These are phyloP conservation scores for Xylaria polymorpha DNA, from an alignment of 2,329 filamentous ascomycete genomes.

Conservation along the genomic window DNA sequence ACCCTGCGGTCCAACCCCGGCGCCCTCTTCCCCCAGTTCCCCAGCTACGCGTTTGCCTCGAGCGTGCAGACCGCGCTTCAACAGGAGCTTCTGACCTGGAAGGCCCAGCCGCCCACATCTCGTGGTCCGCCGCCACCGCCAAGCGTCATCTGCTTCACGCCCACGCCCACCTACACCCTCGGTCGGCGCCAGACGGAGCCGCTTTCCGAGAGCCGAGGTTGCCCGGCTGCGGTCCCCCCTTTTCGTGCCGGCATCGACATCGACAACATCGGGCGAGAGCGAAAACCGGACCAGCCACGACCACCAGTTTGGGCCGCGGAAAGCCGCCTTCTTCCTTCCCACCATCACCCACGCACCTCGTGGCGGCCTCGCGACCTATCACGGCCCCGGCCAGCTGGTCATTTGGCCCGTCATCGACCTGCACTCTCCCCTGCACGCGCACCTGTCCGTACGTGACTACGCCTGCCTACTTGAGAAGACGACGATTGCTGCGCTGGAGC, in stretches of 20 bases:
- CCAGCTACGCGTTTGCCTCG: slow-evolving; percentile 54
- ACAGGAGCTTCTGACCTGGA: slow-evolving; percentile 68
- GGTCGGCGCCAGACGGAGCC: slow-evolving; percentile 78
- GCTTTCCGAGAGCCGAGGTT: slow-evolving; percentile 59
- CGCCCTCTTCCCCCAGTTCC: slow-evolving; percentile 42
- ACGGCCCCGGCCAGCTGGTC: slow-evolving; percentile 91
- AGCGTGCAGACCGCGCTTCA: slow-evolving; percentile 55
- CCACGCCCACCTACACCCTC: slow-evolving; percentile 86
- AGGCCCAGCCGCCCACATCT: slow-evolving; percentile 50
- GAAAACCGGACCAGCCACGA: slow-evolving; percentile 29
- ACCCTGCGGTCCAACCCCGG: slow-evolving; percentile 42
- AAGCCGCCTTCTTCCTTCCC: slow-evolving; percentile 52
- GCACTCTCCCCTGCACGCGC: slow-evolving; percentile 64
- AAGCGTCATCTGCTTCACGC: slow-evolving; percentile 83
- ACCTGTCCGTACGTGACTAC: slow-evolving; percentile 78
- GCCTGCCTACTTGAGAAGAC: slow-evolving; percentile 81
- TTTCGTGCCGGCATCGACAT: slow-evolving; percentile 44
- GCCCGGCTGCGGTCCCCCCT: slow-evolving; percentile 58
- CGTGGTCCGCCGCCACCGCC: slow-evolving; percentile 65
- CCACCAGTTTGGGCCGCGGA: slow-evolving; percentile 18
- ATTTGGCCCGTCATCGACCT: slow-evolving; percentile 94
- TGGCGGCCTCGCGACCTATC: slow-evolving; percentile 93
- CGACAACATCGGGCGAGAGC: slow-evolving; percentile 36
- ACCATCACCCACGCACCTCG: slow-evolving; percentile 79
- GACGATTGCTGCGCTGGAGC: slow-evolving; percentile 73